Base-by-base conservation (phyloP, 495 filamentous ascomycete species). In the Aspergillus carlsbadensis region DNA sequence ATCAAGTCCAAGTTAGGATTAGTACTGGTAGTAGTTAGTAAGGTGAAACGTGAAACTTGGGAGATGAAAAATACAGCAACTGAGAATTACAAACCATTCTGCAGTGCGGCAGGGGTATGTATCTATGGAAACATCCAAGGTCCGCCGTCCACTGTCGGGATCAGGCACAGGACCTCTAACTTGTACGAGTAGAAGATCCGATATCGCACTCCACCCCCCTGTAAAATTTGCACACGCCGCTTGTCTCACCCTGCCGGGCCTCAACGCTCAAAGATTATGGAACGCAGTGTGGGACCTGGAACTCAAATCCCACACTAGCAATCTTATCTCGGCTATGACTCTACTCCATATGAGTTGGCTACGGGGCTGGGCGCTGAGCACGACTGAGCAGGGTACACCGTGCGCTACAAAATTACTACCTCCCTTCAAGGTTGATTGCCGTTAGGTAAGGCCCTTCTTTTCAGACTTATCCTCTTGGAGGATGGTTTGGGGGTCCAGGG, bases 161-260 rank as follows among this genome's bases (percentile, higher is more conserved):
- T 5, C 15, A 17, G 36, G 15, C 11, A 14, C 13, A 14, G 36
- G 4, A 39, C 36, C 36, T 14, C 15, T 17, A 34, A 42, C 11
- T 18, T 31, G n/a, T 24, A 41, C 20, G 31, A 42, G 33, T 13
- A 42, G 56, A 60, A 56, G 17, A 58, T 55, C 63, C 63, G 62
- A 65, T 59, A 57, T 65, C 62, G 62, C 62, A 65, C 35, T 4
- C 22, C 15, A 31, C 17, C 17, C 10, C 20, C 0, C n/a, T 40
- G 34, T 55, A 24, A 46, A 29, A 33, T 20, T 31, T 48, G 10
- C 49, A 41, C 26, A 4, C 8, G 26, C 8, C 3, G 8, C 26
- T 29, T 29, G 26, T 29, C 26, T 29, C 26, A 29, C 8, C 3
- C 26, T 29, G 26, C 4, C 26, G 26, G 26, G 4, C 26, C 26